Percentiles rank a stretch among this genome's conserved stretches.
These are phyloP conservation scores for Cladophialophora immunda DNA, from an alignment of 2,329 filamentous ascomycete species.

Conservation along the genomic window DNA sequence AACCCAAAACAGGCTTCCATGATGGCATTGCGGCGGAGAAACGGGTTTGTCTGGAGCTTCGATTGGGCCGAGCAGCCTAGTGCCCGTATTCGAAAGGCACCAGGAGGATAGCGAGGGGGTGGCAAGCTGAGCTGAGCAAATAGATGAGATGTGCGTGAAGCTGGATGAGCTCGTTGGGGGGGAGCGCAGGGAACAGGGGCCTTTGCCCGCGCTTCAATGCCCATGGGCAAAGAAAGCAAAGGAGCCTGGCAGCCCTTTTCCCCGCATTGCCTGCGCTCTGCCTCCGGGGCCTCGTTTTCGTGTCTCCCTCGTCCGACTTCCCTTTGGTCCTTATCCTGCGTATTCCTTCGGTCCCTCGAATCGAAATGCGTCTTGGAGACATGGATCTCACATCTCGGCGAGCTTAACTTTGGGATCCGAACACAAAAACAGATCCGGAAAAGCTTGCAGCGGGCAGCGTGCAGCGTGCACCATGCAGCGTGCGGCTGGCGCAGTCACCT, in stretches of 20 bases:
- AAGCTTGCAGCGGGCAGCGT: background rate
- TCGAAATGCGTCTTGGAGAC: background rate
- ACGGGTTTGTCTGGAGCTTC: background rate
- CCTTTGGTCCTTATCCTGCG: constrained; percentile 8
- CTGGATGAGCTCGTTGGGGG: background rate
- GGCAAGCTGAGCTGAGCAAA: background rate
- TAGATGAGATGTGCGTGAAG: background rate
- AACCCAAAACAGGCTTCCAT: background rate
- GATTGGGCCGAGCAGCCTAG: background rate
- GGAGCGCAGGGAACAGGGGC: background rate
- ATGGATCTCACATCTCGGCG: constrained; percentile 10
- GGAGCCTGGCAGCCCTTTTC: too few species aligned
- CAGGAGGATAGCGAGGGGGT: background rate
- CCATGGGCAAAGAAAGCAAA: too few species aligned
- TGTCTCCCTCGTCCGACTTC: background rate
- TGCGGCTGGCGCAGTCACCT: background rate
- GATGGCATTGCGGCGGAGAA: constrained; percentile 10
- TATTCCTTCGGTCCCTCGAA: constrained; percentile 24
- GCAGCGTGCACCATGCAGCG: too few species aligned
- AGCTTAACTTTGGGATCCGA: constrained; percentile 16
- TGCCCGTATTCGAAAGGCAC: background rate
- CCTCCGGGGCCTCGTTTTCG: constrained; percentile 1
- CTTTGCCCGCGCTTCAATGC: background rate
- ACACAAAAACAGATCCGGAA: constrained; percentile 16
- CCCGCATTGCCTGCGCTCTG: constrained; percentile 18